These are phyloP conservation scores for Gypsophila paniculata DNA, from an alignment of 179 eudicot species.

Conservation along the genomic window DNA sequence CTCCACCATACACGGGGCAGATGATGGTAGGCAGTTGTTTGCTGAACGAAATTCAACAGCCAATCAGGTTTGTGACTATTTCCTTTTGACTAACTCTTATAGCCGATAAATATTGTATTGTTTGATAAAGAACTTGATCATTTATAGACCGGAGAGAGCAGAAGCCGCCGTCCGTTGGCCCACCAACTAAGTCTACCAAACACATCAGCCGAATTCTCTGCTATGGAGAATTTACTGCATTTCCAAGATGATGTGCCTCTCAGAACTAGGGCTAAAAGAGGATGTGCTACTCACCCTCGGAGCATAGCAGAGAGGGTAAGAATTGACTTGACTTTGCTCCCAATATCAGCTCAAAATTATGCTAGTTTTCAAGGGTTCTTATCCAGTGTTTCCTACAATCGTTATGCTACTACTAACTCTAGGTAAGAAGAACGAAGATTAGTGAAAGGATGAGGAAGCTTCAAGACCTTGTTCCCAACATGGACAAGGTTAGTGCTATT, in stretches of 20 bases:
- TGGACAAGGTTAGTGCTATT: conserved; percentile 41
- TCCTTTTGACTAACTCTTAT: not conserved
- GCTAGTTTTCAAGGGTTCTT: not conserved
- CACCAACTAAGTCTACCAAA: conserved; percentile 76
- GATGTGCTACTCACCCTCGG: conserved; percentile 88
- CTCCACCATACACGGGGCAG: conserved; percentile 27
- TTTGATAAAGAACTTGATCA: conserved; percentile 12
- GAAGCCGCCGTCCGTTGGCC: conserved; percentile 42
- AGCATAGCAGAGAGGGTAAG: conserved; percentile 97
- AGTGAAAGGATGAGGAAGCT: conserved; percentile 49
- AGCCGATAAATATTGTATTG: conserved; percentile 7
- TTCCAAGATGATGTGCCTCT: conserved; percentile 63
- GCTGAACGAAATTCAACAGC: conserved; percentile 33
- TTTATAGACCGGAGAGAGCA: conserved; percentile 44
- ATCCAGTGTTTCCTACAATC: not conserved
- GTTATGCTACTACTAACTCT: conserved; percentile 2
- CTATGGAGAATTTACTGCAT: conserved; percentile 55
- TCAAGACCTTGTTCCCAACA: conserved; percentile 39
- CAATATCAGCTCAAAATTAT: not conserved
- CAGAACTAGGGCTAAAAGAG: conserved; percentile 76
- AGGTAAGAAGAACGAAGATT: conserved; percentile 44
- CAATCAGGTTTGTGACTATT: conserved; percentile 30
- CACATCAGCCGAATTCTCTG: conserved; percentile 40
- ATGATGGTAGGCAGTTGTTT: conserved; percentile 27
- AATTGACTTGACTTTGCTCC: not conserved